A percentile compares a stretch with the other conserved stretches of the same genome.
phyloP scores from a whole-genome alignment of 306 rosid species.

The Ochetophila trinervis region DNA sequence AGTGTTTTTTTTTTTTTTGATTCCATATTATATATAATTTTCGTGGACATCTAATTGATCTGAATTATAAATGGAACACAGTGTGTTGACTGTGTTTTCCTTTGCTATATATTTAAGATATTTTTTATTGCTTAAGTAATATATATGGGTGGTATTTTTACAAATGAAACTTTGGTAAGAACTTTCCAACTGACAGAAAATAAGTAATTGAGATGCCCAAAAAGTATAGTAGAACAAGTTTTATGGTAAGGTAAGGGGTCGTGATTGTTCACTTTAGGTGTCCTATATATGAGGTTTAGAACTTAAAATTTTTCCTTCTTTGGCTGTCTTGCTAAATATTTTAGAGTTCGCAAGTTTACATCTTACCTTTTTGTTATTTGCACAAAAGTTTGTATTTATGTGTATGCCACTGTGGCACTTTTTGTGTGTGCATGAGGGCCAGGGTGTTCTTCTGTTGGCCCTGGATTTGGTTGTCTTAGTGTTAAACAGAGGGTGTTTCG shows the following conservation, averaged over 20 bases:
- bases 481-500: too few species aligned
- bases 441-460: background rate
- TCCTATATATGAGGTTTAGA: background rate
- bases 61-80: background rate
- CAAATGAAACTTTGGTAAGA: too few species aligned
- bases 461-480: too few species aligned
- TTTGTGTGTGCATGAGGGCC: background rate
- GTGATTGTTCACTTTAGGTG: background rate
- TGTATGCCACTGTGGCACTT: background rate
- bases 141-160: too few species aligned
- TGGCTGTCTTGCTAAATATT: background rate
- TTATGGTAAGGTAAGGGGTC: background rate
- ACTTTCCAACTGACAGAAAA: too few species aligned
- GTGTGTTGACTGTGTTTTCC: background rate
- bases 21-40: background rate
- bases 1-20: background rate
- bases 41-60: background rate
- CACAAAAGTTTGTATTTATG: background rate
- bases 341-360: background rate
- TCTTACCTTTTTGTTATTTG: background rate
- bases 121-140: too few species aligned
- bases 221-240: background rate
- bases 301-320: background rate
- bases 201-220: too few species aligned
- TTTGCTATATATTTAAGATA: background rate